Conservation (phyloP, 2,329 filamentous ascomycete genomes). For the Trichoderma breve region DNA sequence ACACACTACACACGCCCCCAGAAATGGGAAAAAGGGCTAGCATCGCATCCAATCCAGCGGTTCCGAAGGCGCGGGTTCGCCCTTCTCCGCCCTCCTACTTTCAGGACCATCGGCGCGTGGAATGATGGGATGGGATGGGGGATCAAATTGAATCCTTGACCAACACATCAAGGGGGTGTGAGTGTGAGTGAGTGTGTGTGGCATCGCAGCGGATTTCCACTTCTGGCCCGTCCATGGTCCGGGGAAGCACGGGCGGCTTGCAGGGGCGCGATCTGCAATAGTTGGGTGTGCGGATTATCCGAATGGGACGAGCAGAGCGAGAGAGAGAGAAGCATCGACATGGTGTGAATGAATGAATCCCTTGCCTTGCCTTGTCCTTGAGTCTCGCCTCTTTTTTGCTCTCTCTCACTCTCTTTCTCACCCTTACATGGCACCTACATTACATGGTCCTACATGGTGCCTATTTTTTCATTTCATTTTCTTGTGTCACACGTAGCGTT, state of each 20-base stretch:
- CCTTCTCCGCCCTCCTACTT: neutral
- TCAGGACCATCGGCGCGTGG: neutral
- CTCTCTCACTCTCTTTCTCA: neutral
- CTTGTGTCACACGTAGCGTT: neutral
- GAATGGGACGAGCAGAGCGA: neutral
- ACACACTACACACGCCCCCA: neutral
- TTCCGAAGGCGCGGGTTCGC: conserved; percentile 10
- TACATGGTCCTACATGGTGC: neutral
- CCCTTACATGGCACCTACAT: neutral
- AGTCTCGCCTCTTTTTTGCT: neutral
- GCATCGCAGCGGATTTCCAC: conserved; percentile 16
- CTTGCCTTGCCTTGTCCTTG: neutral
- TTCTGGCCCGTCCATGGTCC: conserved; percentile 13
- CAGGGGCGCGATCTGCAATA: conserved; percentile 3
- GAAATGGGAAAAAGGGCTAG: neutral
- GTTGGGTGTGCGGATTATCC: neutral
- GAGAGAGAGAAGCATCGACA: neutral
- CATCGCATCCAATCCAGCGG: conserved; percentile 12
- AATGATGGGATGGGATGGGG: neutral
- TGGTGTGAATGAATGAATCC: neutral
- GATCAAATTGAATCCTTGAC: too few relatives aligned
- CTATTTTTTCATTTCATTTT: neutral
- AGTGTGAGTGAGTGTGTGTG: neutral
- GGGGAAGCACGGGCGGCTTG: conserved; percentile 11
- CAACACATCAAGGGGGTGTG: neutral